phyloP scores from a whole-genome alignment of 164 flowering plant genomes.

The Magnolia sinica region DNA sequence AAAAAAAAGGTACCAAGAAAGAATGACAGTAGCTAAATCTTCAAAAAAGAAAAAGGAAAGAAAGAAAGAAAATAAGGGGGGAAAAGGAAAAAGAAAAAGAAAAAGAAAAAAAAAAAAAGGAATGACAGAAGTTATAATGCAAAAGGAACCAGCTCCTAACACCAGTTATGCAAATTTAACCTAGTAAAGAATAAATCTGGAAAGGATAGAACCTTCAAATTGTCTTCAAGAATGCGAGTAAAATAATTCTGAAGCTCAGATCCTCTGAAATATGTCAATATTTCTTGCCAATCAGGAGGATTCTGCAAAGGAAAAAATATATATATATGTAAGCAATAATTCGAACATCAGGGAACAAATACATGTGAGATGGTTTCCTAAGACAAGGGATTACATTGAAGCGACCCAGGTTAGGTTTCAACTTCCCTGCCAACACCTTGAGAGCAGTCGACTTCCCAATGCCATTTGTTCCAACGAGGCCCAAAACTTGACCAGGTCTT shows the following conservation, averaged over 20 bases:
- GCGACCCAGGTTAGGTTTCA: constrained; percentile 98
- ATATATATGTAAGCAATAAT: not conserved
- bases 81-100: too few species aligned
- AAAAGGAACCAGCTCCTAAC: not conserved
- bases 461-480: constrained; percentile 98
- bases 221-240: constrained; percentile 93
- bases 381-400: constrained; percentile 53
- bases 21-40: not conserved
- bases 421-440: constrained; percentile 92
- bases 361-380: not conserved
- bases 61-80: too few species aligned
- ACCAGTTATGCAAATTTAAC: not conserved
- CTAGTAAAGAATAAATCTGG: not conserved
- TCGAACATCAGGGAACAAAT: not conserved
- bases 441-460: constrained; percentile 99
- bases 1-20: too few species aligned
- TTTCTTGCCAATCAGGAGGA: constrained; percentile 99
- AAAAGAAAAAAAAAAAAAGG: too few species aligned
- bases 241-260: constrained; percentile 97
- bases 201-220: constrained; percentile 61
- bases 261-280: constrained; percentile 91
- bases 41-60: not conserved
- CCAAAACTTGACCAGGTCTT: constrained; percentile 98
- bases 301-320: constrained; percentile 56
- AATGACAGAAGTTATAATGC: not conserved